Conservation (phyloP, 257 asterid genomes). For the Haberlea rhodopensis region DNA sequence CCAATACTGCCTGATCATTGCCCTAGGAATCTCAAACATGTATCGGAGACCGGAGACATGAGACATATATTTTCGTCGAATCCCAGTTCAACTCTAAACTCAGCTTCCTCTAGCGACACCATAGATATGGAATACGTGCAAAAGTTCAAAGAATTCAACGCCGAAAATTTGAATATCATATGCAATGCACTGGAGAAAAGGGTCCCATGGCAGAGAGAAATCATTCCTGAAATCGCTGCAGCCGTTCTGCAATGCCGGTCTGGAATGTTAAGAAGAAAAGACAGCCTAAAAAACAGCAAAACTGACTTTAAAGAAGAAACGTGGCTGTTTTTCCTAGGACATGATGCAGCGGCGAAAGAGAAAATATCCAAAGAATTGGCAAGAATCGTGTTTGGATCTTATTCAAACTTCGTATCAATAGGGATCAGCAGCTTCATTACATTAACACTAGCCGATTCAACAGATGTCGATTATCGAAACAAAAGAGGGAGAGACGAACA, state of each 20-base stretch:
- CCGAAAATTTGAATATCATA: conserved; percentile 51
- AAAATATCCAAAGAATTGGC: conserved; percentile 64
- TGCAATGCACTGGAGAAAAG: conserved; percentile 65
- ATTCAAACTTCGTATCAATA: conserved; percentile 41
- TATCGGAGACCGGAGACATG: not conserved
- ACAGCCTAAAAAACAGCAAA: not conserved
- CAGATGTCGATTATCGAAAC: conserved; percentile 32
- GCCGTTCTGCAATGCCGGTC: conserved; percentile 74
- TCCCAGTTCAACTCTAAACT: conserved; percentile 38
- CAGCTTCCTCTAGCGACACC: conserved; percentile 58
- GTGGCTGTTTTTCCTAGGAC: conserved; percentile 72
- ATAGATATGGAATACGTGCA: conserved; percentile 50
- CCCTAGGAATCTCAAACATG: not conserved
- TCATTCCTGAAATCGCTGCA: conserved; percentile 53
- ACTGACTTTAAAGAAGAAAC: conserved; percentile 51
- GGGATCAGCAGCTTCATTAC: conserved; percentile 43
- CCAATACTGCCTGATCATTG: conserved; percentile 4
- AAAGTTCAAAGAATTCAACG: conserved; percentile 55
- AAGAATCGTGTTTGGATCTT: conserved; percentile 64
- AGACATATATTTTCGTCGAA: conserved; percentile 29
- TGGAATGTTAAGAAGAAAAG: conserved; percentile 52
- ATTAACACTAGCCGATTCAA: conserved; percentile 25
- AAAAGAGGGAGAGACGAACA: conserved; percentile 62
- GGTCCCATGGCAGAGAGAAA: conserved; percentile 58
- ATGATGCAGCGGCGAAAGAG: conserved; percentile 55